Base-by-base conservation (phyloP, 768 basidiomycete species). In the Kwoniella mangroviensis region DNA sequence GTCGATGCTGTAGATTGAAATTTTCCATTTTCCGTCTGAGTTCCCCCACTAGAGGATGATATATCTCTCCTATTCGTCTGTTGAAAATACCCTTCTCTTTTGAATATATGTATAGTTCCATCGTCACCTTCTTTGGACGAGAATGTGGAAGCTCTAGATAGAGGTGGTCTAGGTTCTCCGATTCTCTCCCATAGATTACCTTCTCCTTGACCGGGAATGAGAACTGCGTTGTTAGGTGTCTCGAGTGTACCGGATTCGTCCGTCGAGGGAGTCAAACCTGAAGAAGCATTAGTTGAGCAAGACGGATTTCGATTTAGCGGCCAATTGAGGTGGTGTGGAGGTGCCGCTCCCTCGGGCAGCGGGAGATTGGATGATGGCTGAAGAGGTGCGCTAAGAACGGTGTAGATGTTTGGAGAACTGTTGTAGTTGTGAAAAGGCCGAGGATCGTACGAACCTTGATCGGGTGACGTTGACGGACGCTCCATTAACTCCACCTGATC, bases 41-140 rank as follows among this genome's bases (percentile, higher is more conserved):
- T 52, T 3, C 13, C 45, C 5, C 42, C 15, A 21, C 62, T 63
- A 4, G 62, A 51, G 5, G 62, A 51, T 17, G 62, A 63, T 19
- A 26, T 22, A 34, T 63, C 62, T 60, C 58, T 41, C 2, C 12
- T 43, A 21, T 9, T 21, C 26, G 34, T 40, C 21, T 63, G 19
- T 13, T 63, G 62, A 7, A 34, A 54, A 26, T 63, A 63, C 4
- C 62, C 24, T 24, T 54, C 62, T 17, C 45, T 22, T 24, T 43
- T 63, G 45, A 19, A 49, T 12, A 49, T 15, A 26, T 34, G 17
- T 12, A 45, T 49, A 19, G 22, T 60, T 4, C 57, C 56, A 55
- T 67, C 43, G 49, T 60, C 65, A n/a, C 65, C 65, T 49, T 67
- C 57, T 21, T 22, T 45, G 42, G 51, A 68, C 7, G 67, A 68